Conservation (phyloP, 2,329 filamentous ascomycete species). For the Diaporthe sp. region DNA sequence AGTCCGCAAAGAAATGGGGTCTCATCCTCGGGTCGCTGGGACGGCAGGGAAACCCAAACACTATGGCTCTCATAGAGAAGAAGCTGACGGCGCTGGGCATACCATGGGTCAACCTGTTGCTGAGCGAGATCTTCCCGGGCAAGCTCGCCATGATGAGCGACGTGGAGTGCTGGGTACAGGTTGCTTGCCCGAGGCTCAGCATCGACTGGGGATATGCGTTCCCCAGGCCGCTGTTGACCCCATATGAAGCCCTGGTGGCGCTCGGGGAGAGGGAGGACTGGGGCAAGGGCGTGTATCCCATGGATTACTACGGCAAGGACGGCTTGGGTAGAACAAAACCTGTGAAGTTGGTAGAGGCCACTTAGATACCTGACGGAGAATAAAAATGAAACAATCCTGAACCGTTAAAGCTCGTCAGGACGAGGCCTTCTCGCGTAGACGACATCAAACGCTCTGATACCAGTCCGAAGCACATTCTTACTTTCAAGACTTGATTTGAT, state of each 20-base stretch:
- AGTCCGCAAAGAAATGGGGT: slow-evolving; percentile 88
- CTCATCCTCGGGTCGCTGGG: slow-evolving; percentile 94
- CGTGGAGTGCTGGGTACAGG: slow-evolving; percentile 98
- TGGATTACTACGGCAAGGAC: slow-evolving; percentile 98
- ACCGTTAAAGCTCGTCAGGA: not conserved
- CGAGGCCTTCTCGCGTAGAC: not conserved
- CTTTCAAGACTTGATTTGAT: not conserved
- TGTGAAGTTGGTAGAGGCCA: slow-evolving; percentile 35
- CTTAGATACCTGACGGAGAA: slow-evolving; percentile 7
- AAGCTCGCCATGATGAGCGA: slow-evolving; percentile 95
- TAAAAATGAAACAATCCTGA: not conserved
- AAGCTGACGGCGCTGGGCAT: slow-evolving; percentile 80
- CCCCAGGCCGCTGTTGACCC: slow-evolving; percentile 86
- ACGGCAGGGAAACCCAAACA: slow-evolving; percentile 95
- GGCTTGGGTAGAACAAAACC: slow-evolving; percentile 85
- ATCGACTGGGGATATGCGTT: slow-evolving; percentile 99
- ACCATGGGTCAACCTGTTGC: slow-evolving; percentile 85
- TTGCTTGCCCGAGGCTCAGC: slow-evolving; percentile 94
- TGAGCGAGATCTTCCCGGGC: slow-evolving; percentile 96
- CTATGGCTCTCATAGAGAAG: slow-evolving; percentile 87
- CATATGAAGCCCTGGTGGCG: slow-evolving; percentile 95
- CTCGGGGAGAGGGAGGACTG: slow-evolving; percentile 84
- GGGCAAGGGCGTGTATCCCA: slow-evolving; percentile 86
- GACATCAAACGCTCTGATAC: not conserved
- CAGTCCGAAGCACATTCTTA: not conserved